These are phyloP conservation scores for Asclepias syriaca DNA, from an alignment of 257 asterid species.

Conservation along the genomic window DNA sequence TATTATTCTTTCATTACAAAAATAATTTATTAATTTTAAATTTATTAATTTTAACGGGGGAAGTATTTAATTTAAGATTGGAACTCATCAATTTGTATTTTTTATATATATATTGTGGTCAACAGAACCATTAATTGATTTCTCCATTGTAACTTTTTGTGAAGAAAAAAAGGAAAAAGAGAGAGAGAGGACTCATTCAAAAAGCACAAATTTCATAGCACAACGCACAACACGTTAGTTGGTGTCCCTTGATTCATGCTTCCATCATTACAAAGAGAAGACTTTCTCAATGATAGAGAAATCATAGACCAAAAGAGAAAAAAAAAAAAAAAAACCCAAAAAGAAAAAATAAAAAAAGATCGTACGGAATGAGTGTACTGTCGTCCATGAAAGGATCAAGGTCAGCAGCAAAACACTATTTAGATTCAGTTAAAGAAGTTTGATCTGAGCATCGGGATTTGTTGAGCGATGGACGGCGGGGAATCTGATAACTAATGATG, in stretches of 20 bases:
- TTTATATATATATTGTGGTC: not conserved
- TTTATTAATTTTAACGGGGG: too few relatives aligned
- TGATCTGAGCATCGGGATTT: not conserved
- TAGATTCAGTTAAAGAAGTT: too few relatives aligned
- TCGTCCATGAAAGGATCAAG: not conserved
- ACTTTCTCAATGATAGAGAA: not conserved
- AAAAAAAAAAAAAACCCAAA: not conserved
- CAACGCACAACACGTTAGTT: not conserved
- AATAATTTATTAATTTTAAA: too few relatives aligned
- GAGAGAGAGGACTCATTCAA: slow-evolving; percentile 1
- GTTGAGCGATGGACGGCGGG: not conserved
- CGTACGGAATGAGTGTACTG: not conserved
- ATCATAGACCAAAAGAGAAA: not conserved
- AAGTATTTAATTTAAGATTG: too few relatives aligned
- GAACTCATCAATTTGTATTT: too few relatives aligned
- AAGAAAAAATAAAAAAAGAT: not conserved
- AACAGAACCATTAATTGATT: not conserved
- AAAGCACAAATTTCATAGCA: not conserved
- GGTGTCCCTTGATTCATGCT: not conserved
- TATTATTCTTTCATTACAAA: too few relatives aligned
- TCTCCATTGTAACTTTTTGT: not conserved
- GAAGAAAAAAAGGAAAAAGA: not conserved
- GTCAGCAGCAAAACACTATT: not conserved
- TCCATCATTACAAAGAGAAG: not conserved
- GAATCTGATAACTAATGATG: not conserved